These are phyloP conservation scores for Coleophoma cylindrospora DNA, from an alignment of 2,329 filamentous ascomycete genomes.

Conservation along the genomic window DNA sequence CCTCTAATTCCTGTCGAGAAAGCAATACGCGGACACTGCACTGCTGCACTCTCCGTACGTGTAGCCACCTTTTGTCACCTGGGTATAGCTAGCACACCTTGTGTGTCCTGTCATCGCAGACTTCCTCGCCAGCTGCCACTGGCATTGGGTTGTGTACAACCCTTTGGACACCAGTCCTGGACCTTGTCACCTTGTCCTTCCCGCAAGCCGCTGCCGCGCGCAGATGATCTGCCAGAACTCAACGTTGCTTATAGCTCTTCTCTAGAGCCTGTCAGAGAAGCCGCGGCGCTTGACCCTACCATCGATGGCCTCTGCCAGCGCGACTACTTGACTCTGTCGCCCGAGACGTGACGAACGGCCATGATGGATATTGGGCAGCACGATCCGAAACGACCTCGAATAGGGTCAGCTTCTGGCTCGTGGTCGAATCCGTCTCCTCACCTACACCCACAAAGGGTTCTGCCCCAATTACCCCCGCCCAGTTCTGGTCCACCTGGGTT, in stretches of 20 bases:
- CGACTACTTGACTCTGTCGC: conserved; percentile 32
- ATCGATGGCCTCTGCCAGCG: conserved; percentile 31
- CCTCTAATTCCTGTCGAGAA: background rate
- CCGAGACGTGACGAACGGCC: conserved; percentile 27
- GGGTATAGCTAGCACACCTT: background rate
- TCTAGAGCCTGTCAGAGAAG: conserved; percentile 25
- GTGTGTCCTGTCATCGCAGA: no score
- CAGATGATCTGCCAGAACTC: conserved; percentile 22
- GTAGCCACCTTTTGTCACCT: background rate
- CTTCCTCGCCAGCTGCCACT: no score
- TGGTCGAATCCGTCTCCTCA: conserved; percentile 41
- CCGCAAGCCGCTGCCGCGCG: conserved; percentile 1
- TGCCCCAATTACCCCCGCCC: conserved; percentile 12
- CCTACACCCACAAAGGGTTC: conserved; percentile 14
- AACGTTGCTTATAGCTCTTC: conserved; percentile 18
- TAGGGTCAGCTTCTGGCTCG: conserved; percentile 33
- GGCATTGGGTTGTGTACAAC: no score
- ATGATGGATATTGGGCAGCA: conserved; percentile 55
- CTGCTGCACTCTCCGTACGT: no score
- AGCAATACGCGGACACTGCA: background rate
- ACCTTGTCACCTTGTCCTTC: conserved; percentile 19
- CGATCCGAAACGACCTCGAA: conserved; percentile 55
- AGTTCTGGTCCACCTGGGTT: conserved; percentile 22
- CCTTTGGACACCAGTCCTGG: background rate
- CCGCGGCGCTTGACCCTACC: conserved; percentile 22